Evolutionary conservation across 805 yeast genomes (phyloP), one percentile per base, ranked within the genome.

Genomic region (Ogataea pilisensis): DNA sequence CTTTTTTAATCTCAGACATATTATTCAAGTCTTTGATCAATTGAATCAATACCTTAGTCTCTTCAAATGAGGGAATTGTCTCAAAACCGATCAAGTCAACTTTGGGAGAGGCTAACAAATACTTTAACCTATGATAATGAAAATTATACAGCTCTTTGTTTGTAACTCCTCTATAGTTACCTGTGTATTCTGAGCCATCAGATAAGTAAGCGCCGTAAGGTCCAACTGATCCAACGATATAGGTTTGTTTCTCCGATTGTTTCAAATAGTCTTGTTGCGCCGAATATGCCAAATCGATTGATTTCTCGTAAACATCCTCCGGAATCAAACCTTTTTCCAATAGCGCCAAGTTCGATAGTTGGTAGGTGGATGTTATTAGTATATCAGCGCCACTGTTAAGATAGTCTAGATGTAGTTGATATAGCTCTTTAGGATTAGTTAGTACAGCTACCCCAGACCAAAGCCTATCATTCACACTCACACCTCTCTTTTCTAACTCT

Each of bases 161-260:
- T 2, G 63, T 54, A 7, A 59, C 64, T 20, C 58, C 65, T 9
- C 68, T 70, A 56, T 84, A 85, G 37, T 78, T 69, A 2, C 95
- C 95, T 3, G 81, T 76, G 51, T 81, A 86, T 53, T 86, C 95
- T 0, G 82, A 70, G 0, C 89, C 88, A 46, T 77, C 70, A 22
- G 82, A 77, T 28, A 82, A 54, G 48, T 63, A 78, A 0, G 90
- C 85, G 1, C 90, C 95, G 56, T 76, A 86, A 0, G 95, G 87
- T 0, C 95, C 95, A 28, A 85, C 61, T 7, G 85, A 76, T 0
- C 85, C 95, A 2, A 76, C 76, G 5, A 80, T 68, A 31, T 50
- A 52, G 8, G 52, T 34, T 12, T 33, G 9, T 11, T 34, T 41
- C 3, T 45, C 48, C 7, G 47, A 35, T n/a, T 39, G 35, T 24